Percentiles rank a stretch among this genome's conserved stretches.
phyloP scores from a whole-genome alignment of 148 eudicot species.

The Diospyros kaki region DNA sequence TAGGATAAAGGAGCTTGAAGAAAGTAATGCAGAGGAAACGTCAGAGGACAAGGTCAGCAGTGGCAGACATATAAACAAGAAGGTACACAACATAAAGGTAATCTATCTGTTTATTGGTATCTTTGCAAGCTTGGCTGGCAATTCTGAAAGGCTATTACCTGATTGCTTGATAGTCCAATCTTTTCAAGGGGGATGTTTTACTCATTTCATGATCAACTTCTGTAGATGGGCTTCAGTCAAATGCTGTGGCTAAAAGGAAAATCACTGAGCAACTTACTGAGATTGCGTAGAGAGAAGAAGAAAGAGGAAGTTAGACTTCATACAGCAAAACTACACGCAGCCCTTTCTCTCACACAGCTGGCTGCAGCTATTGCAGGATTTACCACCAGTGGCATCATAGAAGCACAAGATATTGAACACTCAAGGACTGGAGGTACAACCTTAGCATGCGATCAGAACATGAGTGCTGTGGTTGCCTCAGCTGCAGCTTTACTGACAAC shows the following conservation, averaged over 20 bases:
- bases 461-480: conserved; percentile 26
- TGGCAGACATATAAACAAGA: neutral
- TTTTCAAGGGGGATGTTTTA: too few relatives aligned
- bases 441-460: conserved; percentile 10
- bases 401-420: conserved; percentile 1
- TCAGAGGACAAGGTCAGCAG: neutral
- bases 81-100: conserved; percentile 20
- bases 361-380: conserved; percentile 32
- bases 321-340: conserved; percentile 28
- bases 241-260: conserved; percentile 20
- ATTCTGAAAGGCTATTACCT: neutral
- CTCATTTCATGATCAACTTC: too few relatives aligned
- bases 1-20: conserved; percentile 19
- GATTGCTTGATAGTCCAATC: neutral
- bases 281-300: conserved; percentile 27
- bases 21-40: conserved; percentile 11
- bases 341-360: conserved; percentile 36
- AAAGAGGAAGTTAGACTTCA: conserved; percentile 29
- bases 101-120: neutral
- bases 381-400: conserved; percentile 10
- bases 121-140: neutral
- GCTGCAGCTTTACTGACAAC: conserved; percentile 30
- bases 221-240: conserved; percentile 22
- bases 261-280: conserved; percentile 14
- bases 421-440: neutral